Percentiles rank a stretch among this genome's conserved stretches.
Evolutionary conservation across 441 rosid species (phyloP).

Genomic region (Gossypium gossypioides): DNA sequence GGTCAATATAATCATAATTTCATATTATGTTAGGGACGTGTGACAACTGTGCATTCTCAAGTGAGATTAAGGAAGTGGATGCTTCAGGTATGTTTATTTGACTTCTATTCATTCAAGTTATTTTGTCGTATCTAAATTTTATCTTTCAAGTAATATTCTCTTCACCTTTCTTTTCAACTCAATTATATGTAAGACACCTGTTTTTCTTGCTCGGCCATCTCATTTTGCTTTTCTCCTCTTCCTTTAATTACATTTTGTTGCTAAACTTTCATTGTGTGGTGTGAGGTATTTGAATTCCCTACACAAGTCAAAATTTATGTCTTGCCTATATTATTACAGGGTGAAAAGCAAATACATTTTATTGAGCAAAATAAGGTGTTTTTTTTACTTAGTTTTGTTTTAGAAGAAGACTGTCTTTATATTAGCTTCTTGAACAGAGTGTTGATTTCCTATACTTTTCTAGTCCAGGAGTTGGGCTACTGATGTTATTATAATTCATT

Average conservation of each 20-base stretch:
- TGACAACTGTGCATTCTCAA: slow-evolving; percentile 71
- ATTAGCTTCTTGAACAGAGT: not conserved
- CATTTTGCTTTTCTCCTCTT: not conserved
- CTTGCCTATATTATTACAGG: not conserved
- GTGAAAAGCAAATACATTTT: not conserved
- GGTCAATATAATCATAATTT: slow-evolving; percentile 8
- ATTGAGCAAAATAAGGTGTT: not conserved
- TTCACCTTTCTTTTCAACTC: not conserved
- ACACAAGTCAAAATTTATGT: not conserved
- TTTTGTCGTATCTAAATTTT: not conserved
- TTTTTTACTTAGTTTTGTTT: not conserved
- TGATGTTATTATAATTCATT: not conserved
- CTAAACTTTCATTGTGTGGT: not conserved
- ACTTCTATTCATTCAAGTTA: not conserved
- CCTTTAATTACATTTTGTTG: not conserved
- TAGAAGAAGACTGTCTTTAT: not conserved
- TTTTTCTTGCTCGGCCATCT: not conserved
- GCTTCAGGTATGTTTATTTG: slow-evolving; percentile 52
- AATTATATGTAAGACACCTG: not conserved
- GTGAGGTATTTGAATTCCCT: not conserved
- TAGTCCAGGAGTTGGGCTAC: not conserved
- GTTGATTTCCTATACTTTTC: slow-evolving; percentile 1
- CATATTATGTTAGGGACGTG: slow-evolving; percentile 63
- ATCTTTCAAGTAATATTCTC: not conserved
- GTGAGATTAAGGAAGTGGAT: slow-evolving; percentile 60